Base-by-base conservation (phyloP, 2,329 filamentous ascomycete genomes). In the Bipolaris bicolor region DNA sequence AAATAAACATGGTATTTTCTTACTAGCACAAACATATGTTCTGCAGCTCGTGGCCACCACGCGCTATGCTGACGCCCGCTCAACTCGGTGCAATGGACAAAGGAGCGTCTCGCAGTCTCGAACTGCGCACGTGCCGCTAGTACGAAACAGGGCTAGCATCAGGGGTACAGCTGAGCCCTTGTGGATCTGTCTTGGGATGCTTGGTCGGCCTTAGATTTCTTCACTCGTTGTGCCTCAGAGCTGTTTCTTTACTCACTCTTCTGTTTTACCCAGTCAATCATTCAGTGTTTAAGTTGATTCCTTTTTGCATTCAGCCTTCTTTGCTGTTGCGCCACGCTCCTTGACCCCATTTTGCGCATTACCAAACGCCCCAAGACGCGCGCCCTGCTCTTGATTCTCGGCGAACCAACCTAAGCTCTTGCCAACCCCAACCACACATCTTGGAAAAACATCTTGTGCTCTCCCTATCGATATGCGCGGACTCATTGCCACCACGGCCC, bases 401-500 rank as follows among this genome's bases (percentile, higher is more conserved):
- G 62, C 66, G 60, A 60, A 53, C 64, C 59, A 56, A 63, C 58
- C 57, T 61, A 68, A 69, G 63, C 61, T 60, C 63, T 58, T 62
- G 61, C 70, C 62, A 71, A 69, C 58, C 57, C 62, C 53, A 52
- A 52, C 57, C 43, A 61, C 59, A 49, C 60, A 63, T 71, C 65
- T 70, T 69, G 60, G 63, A 63, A 55, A 55, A 47, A 55, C 58
- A 54, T 65, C 63, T 70, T 67, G 60, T 54, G 50, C 36, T 43
- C 48, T 49, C 62, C 50, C 40, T 57, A 69, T 70, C 77, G 82
- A 63, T 62, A 88, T 88, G 86, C 86, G 73, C 79, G 78, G 78
- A 75, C 71, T 84, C 77, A 66, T 78, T 58, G 60, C 81, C 70
- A 78, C 79, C 52, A 71, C 84, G 59, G 82, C 83, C 60, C 82